A percentile compares a stretch with the other conserved stretches of the same genome.
These are phyloP conservation scores for Arachis monticola DNA, from an alignment of 331 rosid genomes.

Conservation along the genomic window DNA sequence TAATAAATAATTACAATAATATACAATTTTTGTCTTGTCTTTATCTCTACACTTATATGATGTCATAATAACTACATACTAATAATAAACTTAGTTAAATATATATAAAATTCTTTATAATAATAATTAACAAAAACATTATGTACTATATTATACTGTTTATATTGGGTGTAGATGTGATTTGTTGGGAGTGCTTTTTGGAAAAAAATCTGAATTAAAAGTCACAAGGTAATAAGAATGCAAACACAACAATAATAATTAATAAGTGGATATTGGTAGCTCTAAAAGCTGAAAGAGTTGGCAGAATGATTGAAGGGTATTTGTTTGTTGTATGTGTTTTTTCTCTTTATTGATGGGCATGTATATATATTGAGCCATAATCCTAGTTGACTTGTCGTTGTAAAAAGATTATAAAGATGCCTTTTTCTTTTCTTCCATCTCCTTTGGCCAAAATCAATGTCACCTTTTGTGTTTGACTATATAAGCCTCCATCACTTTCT, in stretches of 20 bases:
- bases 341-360: neutral
- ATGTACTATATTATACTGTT: neutral
- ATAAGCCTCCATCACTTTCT: slow-evolving; percentile 1
- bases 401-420: slow-evolving; percentile 40
- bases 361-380: slow-evolving; percentile 17
- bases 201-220: slow-evolving; percentile 35
- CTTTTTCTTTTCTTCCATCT: slow-evolving; percentile 16
- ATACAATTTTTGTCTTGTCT: no score
- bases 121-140: no score
- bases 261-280: slow-evolving; percentile 32
- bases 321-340: slow-evolving; percentile 20
- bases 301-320: slow-evolving; percentile 14
- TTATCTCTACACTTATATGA: no score
- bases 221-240: slow-evolving; percentile 4
- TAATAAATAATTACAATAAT: no score
- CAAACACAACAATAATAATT: neutral
- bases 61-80: no score
- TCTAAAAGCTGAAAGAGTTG: slow-evolving; percentile 48
- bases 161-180: slow-evolving; percentile 29
- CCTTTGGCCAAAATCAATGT: slow-evolving; percentile 46
- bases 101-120: no score
- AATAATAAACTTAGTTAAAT: no score
- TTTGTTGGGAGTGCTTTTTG: slow-evolving; percentile 47
- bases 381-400: slow-evolving; percentile 61
- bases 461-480: slow-evolving; percentile 55